phyloP scores from a whole-genome alignment of 768 basidiomycete genomes.

The Kwoniella botswanensis region DNA sequence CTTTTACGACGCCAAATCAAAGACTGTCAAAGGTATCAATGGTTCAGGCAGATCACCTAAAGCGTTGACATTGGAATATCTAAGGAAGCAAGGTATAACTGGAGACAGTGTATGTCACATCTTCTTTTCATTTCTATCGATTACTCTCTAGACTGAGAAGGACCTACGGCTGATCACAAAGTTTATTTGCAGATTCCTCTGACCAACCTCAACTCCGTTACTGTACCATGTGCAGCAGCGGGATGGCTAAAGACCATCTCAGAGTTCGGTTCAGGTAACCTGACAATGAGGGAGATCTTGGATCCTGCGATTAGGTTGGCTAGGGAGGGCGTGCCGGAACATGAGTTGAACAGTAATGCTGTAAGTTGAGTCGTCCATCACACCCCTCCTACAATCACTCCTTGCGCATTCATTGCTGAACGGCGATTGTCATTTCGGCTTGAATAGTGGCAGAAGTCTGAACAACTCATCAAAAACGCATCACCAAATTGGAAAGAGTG shows the following conservation, averaged over 20 bases:
- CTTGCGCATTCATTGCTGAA: not conserved
- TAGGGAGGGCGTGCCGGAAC: conserved; percentile 90
- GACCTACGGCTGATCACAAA: no score
- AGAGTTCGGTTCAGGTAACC: conserved; percentile 75
- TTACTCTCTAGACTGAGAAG: no score
- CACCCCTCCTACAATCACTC: not conserved
- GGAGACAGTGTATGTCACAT: conserved; percentile 58
- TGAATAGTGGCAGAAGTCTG: conserved; percentile 64
- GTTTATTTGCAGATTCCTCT: conserved; percentile 66
- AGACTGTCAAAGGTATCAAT: conserved; percentile 84
- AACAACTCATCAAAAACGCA: conserved; percentile 75
- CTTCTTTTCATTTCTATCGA: not conserved
- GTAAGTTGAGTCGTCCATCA: conserved; percentile 58
- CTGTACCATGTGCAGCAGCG: conserved; percentile 77
- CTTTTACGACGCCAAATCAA: conserved; percentile 83
- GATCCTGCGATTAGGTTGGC: conserved; percentile 89
- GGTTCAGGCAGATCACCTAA: conserved; percentile 88
- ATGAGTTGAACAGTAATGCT: conserved; percentile 73
- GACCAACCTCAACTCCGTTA: conserved; percentile 83
- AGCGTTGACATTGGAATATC: conserved; percentile 75
- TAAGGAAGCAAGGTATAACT: conserved; percentile 70
- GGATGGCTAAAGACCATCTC: conserved; percentile 93
- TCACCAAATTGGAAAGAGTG: conserved; percentile 79
- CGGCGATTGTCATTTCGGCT: not conserved
- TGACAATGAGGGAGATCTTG: conserved; percentile 72